Percentiles rank a stretch among this genome's conserved stretches.
phyloP scores from a whole-genome alignment of 768 basidiomycete species.

The Suillus bovinus region DNA sequence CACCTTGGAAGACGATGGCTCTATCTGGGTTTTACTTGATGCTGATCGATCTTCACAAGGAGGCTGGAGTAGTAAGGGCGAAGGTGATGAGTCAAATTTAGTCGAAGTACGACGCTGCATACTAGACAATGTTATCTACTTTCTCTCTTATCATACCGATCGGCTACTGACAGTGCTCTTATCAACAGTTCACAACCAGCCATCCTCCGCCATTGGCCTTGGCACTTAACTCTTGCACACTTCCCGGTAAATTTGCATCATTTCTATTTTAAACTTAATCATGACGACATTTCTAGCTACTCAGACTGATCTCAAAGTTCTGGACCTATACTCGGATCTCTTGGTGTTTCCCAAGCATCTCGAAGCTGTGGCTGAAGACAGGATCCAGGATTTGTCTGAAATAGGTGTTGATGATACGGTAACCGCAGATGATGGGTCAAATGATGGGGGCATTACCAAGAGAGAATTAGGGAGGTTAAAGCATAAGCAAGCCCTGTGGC shows the following conservation, averaged over 20 bases:
- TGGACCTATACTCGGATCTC: constrained; percentile 64
- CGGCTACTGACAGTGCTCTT: neutral
- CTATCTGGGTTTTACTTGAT: constrained; percentile 54
- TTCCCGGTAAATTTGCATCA: constrained; percentile 43
- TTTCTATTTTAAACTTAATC: constrained; percentile 3
- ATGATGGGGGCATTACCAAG: constrained; percentile 38
- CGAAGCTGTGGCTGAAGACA: constrained; percentile 46
- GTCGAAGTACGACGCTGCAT: constrained; percentile 35
- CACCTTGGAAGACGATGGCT: constrained; percentile 35
- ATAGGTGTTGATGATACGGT: constrained; percentile 17
- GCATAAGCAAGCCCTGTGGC: constrained; percentile 48
- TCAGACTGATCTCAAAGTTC: constrained; percentile 44
- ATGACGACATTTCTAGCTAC: constrained; percentile 40
- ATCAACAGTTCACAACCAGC: constrained; percentile 22
- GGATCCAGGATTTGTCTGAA: constrained; percentile 30
- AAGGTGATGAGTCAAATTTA: constrained; percentile 22
- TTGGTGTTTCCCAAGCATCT: constrained; percentile 60
- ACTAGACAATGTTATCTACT: constrained; percentile 40
- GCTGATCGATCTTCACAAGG: constrained; percentile 34
- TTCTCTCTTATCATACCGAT: neutral
- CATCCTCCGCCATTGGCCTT: constrained; percentile 34
- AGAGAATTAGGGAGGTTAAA: constrained; percentile 50
- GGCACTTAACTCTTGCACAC: constrained; percentile 47
- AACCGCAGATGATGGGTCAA: constrained; percentile 8
- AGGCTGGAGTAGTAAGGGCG: constrained; percentile 14